phyloP scores from a whole-genome alignment of 805 yeast species.

The Sungouiella blattae region DNA sequence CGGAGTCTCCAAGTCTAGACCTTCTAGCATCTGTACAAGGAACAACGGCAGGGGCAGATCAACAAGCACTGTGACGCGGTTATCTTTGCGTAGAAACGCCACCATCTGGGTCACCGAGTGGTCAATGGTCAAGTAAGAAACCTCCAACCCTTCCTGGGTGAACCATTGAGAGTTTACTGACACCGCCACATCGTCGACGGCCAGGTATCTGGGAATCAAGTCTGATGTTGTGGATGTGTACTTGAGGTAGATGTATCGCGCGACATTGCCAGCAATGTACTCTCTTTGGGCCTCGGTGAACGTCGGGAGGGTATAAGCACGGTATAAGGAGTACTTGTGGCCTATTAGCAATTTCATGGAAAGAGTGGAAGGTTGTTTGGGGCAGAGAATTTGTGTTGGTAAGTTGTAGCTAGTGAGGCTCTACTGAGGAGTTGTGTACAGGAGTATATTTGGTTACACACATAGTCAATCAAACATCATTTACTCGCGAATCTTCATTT shows the following conservation, averaged over 20 bases:
- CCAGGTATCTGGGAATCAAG: conserved; percentile 7
- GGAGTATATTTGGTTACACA: too few relatives aligned
- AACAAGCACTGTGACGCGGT: conserved; percentile 3
- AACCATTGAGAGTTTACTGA: not conserved
- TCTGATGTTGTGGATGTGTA: conserved; percentile 9
- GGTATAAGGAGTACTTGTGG: conserved; percentile 6
- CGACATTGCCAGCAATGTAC: conserved; percentile 5
- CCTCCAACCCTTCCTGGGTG: not conserved
- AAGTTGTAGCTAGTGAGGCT: too few relatives aligned
- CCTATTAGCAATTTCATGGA: conserved; percentile 10
- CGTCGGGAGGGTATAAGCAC: conserved; percentile 6
- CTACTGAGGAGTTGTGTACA: too few relatives aligned
- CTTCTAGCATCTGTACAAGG: conserved; percentile 10
- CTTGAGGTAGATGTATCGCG: conserved; percentile 8
- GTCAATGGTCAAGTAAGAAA: conserved; percentile 5
- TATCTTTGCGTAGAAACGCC: conserved; percentile 5
- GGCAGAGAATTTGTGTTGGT: too few relatives aligned
- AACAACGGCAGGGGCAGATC: conserved; percentile 6
- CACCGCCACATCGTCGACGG: conserved; percentile 8
- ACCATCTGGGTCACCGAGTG: conserved; percentile 5
- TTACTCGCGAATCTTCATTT: too few relatives aligned
- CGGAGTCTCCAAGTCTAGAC: conserved; percentile 7
- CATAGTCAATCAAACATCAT: too few relatives aligned
- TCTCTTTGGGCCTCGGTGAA: conserved; percentile 4
- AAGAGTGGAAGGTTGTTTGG: not conserved